These are phyloP conservation scores for Thuidium tamariscinum DNA, from an alignment of 225 moss, liverwort and hornwort species.

Conservation along the genomic window DNA sequence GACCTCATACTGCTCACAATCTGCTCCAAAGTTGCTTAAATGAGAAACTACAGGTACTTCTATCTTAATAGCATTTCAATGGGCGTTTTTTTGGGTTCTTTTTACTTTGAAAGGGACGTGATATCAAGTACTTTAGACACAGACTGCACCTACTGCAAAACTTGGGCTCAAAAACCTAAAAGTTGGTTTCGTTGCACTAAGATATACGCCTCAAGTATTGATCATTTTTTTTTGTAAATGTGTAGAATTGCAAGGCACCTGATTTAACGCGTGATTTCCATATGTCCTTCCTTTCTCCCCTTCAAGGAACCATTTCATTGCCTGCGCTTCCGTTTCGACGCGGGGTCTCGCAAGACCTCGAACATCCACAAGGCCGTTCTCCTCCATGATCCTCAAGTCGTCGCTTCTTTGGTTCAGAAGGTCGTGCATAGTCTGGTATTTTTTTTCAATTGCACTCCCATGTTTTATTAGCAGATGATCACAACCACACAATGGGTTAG, in stretches of 20 bases:
- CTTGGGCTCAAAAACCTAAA: too few relatives aligned
- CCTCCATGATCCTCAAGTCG: constrained; percentile 59
- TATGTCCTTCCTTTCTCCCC: constrained; percentile 71
- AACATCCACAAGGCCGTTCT: constrained; percentile 50
- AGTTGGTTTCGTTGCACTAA: not conserved
- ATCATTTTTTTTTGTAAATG: not conserved
- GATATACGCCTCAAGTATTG: not conserved
- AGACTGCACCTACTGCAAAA: too few relatives aligned
- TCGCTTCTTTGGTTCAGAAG: constrained; percentile 49
- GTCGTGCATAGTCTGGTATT: constrained; percentile 55
- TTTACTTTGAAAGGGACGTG: too few relatives aligned
- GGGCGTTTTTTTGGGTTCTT: too few relatives aligned
- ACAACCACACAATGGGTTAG: not conserved
- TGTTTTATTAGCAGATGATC: not conserved
- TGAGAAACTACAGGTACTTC: too few relatives aligned
- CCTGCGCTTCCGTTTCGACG: constrained; percentile 56
- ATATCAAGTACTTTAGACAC: too few relatives aligned
- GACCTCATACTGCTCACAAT: too few relatives aligned
- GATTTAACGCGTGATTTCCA: constrained; percentile 54
- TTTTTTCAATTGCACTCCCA: not conserved
- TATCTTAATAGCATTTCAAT: too few relatives aligned
- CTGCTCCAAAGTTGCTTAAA: too few relatives aligned
- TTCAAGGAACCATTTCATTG: constrained; percentile 69
- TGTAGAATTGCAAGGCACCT: constrained; percentile 15
- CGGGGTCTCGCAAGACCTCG: constrained; percentile 48